Percentiles rank a stretch among this genome's conserved stretches.
Evolutionary conservation across 2,329 filamentous ascomycete species (phyloP).

Genomic region (Ceratocystis huliohia): DNA sequence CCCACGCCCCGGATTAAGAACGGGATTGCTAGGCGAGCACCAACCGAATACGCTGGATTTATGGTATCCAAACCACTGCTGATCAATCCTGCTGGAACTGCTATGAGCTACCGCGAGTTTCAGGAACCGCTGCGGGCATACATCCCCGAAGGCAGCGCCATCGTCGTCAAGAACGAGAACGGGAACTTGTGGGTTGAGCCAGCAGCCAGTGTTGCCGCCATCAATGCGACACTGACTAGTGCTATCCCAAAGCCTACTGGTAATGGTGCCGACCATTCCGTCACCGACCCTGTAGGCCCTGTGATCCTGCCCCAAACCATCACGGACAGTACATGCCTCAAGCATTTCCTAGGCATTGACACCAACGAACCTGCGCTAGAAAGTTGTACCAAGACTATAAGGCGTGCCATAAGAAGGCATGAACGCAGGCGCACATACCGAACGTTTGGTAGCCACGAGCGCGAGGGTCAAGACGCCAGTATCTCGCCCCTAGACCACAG

Average conservation of each 20-base stretch:
- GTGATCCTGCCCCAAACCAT: background rate
- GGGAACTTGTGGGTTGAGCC: slow-evolving; percentile 2
- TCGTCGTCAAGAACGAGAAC: slow-evolving; percentile 5
- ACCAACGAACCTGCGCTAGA: background rate
- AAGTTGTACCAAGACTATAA: background rate
- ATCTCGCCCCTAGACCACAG: background rate
- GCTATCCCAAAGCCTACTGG: background rate
- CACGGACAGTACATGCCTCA: background rate
- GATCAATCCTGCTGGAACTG: background rate
- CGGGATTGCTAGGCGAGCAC: background rate
- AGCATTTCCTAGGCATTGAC: background rate
- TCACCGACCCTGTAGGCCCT: background rate
- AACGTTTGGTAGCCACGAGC: background rate
- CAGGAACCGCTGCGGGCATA: background rate
- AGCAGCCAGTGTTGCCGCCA: background rate
- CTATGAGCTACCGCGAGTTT: slow-evolving; percentile 3
- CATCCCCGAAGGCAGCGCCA: slow-evolving; percentile 1
- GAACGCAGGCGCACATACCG: background rate
- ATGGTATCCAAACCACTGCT: background rate
- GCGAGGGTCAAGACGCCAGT: background rate
- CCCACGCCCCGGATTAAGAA: background rate
- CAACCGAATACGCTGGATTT: background rate
- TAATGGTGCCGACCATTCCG: background rate
- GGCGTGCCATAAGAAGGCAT: background rate
- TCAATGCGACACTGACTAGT: background rate